These are phyloP conservation scores for Paramyrothecium roridum DNA, from an alignment of 2,329 filamentous ascomycete genomes.

Conservation along the genomic window DNA sequence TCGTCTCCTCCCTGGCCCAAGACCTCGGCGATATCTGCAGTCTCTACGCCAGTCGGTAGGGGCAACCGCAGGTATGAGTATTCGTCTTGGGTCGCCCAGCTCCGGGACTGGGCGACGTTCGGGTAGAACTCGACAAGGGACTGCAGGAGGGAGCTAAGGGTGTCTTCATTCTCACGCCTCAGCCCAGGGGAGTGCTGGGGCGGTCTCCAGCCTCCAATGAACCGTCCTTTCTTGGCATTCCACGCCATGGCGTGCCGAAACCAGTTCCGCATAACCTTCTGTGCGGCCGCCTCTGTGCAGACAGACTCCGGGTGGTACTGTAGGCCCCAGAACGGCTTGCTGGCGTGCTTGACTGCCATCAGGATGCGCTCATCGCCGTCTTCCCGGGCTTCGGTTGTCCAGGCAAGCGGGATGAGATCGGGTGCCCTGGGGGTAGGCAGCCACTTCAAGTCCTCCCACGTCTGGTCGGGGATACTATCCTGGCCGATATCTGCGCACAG, in stretches of 20 bases:
- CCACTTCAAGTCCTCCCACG: constrained; percentile 40
- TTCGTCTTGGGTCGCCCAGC: constrained; percentile 4
- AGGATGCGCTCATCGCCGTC: constrained; percentile 52
- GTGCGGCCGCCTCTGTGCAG: constrained; percentile 70
- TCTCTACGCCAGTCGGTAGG: constrained; percentile 42
- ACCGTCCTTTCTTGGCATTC: constrained; percentile 36
- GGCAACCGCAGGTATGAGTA: constrained; percentile 40
- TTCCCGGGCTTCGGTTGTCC: constrained; percentile 48
- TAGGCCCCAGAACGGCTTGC: constrained; percentile 77
- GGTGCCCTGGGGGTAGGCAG: constrained; percentile 25
- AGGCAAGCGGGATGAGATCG: constrained; percentile 58
- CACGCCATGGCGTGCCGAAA: constrained; percentile 63
- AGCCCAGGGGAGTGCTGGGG: background rate
- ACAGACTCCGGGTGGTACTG: constrained; percentile 91
- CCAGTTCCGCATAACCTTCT: constrained; percentile 69
- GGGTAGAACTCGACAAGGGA: constrained; percentile 9
- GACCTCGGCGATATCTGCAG: constrained; percentile 53
- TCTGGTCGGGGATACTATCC: constrained; percentile 27
- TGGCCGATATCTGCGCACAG: constrained; percentile 54
- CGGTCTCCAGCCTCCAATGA: background rate
- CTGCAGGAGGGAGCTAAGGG: constrained; percentile 18
- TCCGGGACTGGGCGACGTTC: background rate
- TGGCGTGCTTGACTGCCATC: constrained; percentile 71
- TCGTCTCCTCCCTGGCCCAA: constrained; percentile 38
- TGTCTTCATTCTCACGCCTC: background rate